Conservation (phyloP, 1,284 basidiomycete genomes). For the Ceratorhiza oryzae-sativae region DNA sequence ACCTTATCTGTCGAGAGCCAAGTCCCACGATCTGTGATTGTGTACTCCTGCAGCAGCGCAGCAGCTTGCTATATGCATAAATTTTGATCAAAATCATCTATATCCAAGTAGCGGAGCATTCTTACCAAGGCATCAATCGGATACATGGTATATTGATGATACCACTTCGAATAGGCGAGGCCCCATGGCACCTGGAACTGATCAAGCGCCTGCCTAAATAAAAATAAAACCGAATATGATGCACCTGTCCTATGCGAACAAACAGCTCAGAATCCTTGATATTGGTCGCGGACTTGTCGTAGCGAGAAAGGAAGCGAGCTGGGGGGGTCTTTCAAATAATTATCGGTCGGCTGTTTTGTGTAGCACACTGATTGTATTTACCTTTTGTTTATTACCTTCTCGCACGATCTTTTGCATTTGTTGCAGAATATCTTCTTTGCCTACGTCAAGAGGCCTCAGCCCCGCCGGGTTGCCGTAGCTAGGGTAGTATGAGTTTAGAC, state of each 20-base stretch:
- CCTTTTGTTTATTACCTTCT: slow-evolving; percentile 51
- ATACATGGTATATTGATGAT: slow-evolving; percentile 61
- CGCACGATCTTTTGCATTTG: slow-evolving; percentile 58
- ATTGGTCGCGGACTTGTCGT: slow-evolving; percentile 63
- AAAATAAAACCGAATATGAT: slow-evolving; percentile 27
- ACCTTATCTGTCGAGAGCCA: slow-evolving; percentile 51
- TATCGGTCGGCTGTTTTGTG: not conserved
- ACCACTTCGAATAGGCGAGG: slow-evolving; percentile 59
- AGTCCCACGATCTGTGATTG: slow-evolving; percentile 54
- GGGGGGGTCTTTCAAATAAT: slow-evolving; percentile 46
- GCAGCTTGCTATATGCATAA: slow-evolving; percentile 50
- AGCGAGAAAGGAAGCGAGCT: slow-evolving; percentile 61
- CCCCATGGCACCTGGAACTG: slow-evolving; percentile 59
- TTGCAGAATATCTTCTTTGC: slow-evolving; percentile 50
- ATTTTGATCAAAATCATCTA: not conserved
- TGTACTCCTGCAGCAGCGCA: slow-evolving; percentile 58
- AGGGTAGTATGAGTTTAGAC: no score
- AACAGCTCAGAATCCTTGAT: slow-evolving; percentile 62
- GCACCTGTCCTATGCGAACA: slow-evolving; percentile 58
- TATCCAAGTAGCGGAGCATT: not conserved
- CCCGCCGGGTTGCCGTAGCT: slow-evolving; percentile 53
- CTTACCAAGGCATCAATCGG: slow-evolving; percentile 55
- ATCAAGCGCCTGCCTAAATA: no score
- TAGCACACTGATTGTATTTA: slow-evolving; percentile 41
- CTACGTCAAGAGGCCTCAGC: not conserved